Evolutionary conservation across 306 rosid genomes (phyloP).

Genomic region (Carpinus fangiana): DNA sequence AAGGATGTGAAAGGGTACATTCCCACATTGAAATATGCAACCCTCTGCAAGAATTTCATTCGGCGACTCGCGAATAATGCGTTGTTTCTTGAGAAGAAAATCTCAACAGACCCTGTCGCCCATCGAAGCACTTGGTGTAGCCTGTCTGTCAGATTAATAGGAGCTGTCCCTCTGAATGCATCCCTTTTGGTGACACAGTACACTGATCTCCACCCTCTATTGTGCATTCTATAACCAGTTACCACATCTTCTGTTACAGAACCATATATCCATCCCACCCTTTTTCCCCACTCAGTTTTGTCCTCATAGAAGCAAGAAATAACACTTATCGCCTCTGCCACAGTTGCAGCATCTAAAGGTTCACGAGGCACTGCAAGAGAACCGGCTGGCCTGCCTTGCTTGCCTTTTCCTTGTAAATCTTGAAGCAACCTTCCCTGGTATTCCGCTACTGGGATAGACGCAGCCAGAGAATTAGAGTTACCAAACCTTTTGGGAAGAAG

Average conservation of each 20-base stretch:
- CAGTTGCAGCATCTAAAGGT: slow-evolving; percentile 79
- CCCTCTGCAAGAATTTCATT: slow-evolving; percentile 79
- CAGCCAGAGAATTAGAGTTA: slow-evolving; percentile 65
- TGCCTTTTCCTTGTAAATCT: slow-evolving; percentile 57
- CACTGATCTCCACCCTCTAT: slow-evolving; percentile 86
- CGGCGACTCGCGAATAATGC: slow-evolving; percentile 70
- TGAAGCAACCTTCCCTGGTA: slow-evolving; percentile 80
- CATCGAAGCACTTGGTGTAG: slow-evolving; percentile 87
- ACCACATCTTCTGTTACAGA: slow-evolving; percentile 93
- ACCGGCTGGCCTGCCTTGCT: slow-evolving; percentile 76
- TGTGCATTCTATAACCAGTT: slow-evolving; percentile 87
- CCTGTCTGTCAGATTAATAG: slow-evolving; percentile 78
- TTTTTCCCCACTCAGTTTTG: slow-evolving; percentile 83
- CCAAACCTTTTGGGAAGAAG: slow-evolving; percentile 80
- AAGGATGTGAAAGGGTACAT: slow-evolving; percentile 91
- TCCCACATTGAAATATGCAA: slow-evolving; percentile 87
- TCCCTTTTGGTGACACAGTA: slow-evolving; percentile 82
- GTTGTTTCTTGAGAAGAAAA: slow-evolving; percentile 79
- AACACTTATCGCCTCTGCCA: slow-evolving; percentile 82
- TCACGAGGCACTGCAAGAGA: slow-evolving; percentile 81
- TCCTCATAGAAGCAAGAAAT: slow-evolving; percentile 87
- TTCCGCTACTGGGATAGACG: slow-evolving; percentile 82
- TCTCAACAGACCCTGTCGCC: slow-evolving; percentile 91
- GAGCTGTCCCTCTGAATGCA: slow-evolving; percentile 83
- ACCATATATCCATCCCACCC: slow-evolving; percentile 95